Base-by-base conservation (phyloP, 208 protist genomes). In the Phytomonas francai region DNA sequence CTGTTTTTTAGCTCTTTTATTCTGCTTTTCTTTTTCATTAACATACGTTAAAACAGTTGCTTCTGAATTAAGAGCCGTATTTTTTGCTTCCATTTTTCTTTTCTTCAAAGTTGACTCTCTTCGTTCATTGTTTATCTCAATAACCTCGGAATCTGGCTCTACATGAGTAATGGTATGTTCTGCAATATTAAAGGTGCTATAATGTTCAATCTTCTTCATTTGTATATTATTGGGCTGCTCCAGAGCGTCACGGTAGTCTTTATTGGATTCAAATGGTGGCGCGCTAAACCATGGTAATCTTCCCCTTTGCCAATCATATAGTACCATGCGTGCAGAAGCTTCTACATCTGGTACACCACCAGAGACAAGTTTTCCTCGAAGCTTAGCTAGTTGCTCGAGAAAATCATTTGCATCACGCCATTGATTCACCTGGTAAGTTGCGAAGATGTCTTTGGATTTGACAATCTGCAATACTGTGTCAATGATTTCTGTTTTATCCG, bases 241-340 rank as follows among this genome's bases (percentile, higher is more conserved):
- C 63, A 89, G 22, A 4, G 86, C 80, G 68, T 94, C 88, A 30
- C 88, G 84, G 76, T 91, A 93, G 57, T 94, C 82, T 67, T 92
- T 88, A 65, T 94, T 94, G 1, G 86, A 86, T n/a, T 95, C 80
- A 65, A 90, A 91, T 11, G 96, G 92, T 3, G 98, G 97, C 14
- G 87, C 72, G 19, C 83, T 89, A 78, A 99, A 99, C 90, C 97
- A 99, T 12, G 98, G 98, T 12, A 99, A 77, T 49, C 82, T 76
- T 32, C 98, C 98, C 51, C 98, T 79, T 77, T 99, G 94, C 88
- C 89, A 99, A 74, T 99, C 99, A 65, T 98, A 90, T 1, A 99
- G 81, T 19, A 99, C 89, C 76, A 97, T 98, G 70, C 97, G 98
- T 16, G 97, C 97, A 2, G 92, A 91, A 4, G 90, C 88, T 49